Base-by-base conservation (phyloP, 805 yeast genomes). In the Starmerella ratchasimensis region DNA sequence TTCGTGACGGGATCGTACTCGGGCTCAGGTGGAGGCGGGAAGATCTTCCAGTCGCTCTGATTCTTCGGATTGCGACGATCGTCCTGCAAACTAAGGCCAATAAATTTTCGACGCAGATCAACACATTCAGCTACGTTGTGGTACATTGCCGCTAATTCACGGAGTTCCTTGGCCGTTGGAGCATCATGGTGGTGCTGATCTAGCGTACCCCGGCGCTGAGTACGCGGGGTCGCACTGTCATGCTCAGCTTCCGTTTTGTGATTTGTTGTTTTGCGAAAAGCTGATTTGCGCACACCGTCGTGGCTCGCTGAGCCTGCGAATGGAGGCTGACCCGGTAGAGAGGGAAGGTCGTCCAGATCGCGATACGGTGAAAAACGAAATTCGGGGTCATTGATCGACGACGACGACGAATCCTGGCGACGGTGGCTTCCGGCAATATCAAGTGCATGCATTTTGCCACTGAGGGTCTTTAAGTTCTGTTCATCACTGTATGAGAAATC, bases 11-110 rank as follows among this genome's bases (percentile, higher is more conserved):
- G 61, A 53, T 78, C 68, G 76, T 90, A 75, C 50, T 88, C 75
- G 3, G 98, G 96, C 47, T 74, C 74, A 11, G 98, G 98, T 1
- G 97, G 96, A 9, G 76, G 73, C 0, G 99, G 99, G 55, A 86
- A 88, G 34, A 90, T 75, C 13, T 55, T 55, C 97, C 97, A 90
- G 28, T 57, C 60, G 8, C 64, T 64, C 19, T 50, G 53, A 58
- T 93, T 88, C 55, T 88, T 84, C 2, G 98, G 98, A 58, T 90
- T 90, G 49, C 75, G 79, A 26, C 60, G 55, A 31, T 77, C 79
- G 38, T 72, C 63, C 61, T 90, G 99, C 37, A 72, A 47, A 1
- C 96, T 83, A 9, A 71, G 47, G 2, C 59, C 51, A 58, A 80
- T 78, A 56, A 88, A 90, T 53, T 76, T 79, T 48, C 71, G 74